These are phyloP conservation scores for Cutaneotrichosporon spelunceum DNA, from an alignment of 1,284 basidiomycete species.

Conservation along the genomic window DNA sequence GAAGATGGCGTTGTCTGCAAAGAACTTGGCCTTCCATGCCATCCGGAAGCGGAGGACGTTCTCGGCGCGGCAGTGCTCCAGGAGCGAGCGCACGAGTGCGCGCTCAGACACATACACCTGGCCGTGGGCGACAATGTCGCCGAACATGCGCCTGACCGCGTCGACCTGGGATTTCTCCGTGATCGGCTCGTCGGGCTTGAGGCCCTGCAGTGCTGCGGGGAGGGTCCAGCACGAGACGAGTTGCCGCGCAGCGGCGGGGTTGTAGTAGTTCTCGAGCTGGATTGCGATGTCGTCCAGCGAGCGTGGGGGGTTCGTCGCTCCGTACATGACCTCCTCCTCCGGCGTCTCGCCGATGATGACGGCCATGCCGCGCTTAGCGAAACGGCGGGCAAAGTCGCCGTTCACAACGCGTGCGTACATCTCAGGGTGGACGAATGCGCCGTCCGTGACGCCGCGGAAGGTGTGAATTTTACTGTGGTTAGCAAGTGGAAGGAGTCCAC, in stretches of 20 bases:
- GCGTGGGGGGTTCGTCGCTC: constrained; percentile 28
- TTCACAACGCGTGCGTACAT: constrained; percentile 17
- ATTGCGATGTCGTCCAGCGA: constrained; percentile 15
- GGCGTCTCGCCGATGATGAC: constrained; percentile 30
- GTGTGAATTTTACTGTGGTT: constrained; percentile 26
- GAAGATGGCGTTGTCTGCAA: constrained; percentile 3
- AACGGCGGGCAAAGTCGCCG: constrained; percentile 25
- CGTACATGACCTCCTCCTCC: constrained; percentile 30
- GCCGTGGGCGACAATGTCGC: constrained; percentile 28
- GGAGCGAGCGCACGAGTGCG: constrained; percentile 21
- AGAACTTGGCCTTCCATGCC: constrained; percentile 17
- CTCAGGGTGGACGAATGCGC: constrained; percentile 27
- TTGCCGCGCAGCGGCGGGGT: constrained; percentile 17
- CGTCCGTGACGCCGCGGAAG: constrained; percentile 31
- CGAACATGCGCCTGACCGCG: constrained; percentile 22
- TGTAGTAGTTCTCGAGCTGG: constrained; percentile 32
- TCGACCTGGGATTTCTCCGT: constrained; percentile 1
- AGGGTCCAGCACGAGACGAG: constrained; percentile 15
- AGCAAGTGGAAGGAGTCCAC: not conserved
- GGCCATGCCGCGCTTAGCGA: constrained; percentile 26
- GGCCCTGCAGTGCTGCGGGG: not conserved
- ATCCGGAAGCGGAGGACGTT: constrained; percentile 27
- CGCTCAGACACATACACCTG: constrained; percentile 29
- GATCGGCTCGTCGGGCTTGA: constrained; percentile 6
- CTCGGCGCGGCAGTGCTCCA: constrained; percentile 21